Evolutionary conservation across 371 early-diverging fungal genomes (phyloP), one percentile per base, ranked within the genome.

Genomic region (Dentiscutata heterogama): DNA sequence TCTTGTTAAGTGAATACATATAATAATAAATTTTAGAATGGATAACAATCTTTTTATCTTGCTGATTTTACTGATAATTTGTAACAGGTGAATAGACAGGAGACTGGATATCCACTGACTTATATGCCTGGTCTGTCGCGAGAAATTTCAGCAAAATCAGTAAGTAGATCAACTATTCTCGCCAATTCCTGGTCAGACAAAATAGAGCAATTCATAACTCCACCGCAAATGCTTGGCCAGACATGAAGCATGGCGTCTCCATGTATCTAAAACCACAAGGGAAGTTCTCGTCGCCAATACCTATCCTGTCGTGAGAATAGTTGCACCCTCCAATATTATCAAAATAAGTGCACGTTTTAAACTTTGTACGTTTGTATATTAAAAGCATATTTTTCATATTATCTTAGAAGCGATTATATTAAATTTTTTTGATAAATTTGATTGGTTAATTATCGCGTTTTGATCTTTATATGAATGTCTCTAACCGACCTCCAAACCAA

Each of bases 221-320:
- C 61, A 68, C 68, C 68, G 16, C 42, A 39, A 35, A 65, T 65
- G 22, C 7, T 16, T 29, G n/a, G 70, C 16, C 70, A 35, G 46
- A 68, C 50, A 68, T 68, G 70, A 68, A 67, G 68, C 42, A 67
- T 67, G 68, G 68, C 68, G 14, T 67, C 29, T 42, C 70, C 20
- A n/a, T 20, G 46, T 65, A 65, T 65, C n/a, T 2, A 68, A 46
- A 46, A 31, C 25, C 31, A 31, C 31, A 65, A 31, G 64, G 29
- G 65, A 65, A 65, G 65, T 65, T 65, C 65, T 65, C 35, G 13
- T 31, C 31, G 35, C 65, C 31, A 22, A 65, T 65, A 16, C 0
- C 22, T 29, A 3, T 25, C 18, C 35, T 16, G 29, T 6, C 31
- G 31, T 31, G 65, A 65, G 1, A 65, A 64, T 67, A 67, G 35